phyloP scores from a whole-genome alignment of 352 stramenopile genomes.

The Phytophthora tubulina region DNA sequence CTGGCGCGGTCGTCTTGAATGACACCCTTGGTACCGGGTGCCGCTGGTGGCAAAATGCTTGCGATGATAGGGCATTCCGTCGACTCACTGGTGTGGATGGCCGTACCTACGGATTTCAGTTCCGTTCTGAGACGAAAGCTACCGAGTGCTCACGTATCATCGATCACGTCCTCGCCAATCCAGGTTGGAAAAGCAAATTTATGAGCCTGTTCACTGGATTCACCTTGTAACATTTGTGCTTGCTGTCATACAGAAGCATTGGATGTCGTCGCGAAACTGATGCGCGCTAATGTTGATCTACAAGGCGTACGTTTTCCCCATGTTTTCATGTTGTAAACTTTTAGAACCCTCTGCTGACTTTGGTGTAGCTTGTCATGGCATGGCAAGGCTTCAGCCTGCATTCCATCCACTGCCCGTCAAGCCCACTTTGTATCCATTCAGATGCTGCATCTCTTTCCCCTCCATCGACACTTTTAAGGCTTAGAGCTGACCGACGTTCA shows the following conservation, averaged over 20 bases:
- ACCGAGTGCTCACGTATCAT: slow-evolving; percentile 64
- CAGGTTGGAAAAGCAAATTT: slow-evolving; percentile 30
- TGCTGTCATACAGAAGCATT: slow-evolving; percentile 10
- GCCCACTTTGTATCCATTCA: slow-evolving; percentile 3
- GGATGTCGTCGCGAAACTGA: slow-evolving; percentile 32
- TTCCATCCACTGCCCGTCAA: slow-evolving; percentile 18
- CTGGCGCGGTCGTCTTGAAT: slow-evolving; percentile 63
- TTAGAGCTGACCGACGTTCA: not conserved
- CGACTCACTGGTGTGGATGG: slow-evolving; percentile 52
- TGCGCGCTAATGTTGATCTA: slow-evolving; percentile 29
- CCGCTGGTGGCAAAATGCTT: slow-evolving; percentile 44
- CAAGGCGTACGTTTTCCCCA: slow-evolving; percentile 19
- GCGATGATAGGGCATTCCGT: slow-evolving; percentile 48
- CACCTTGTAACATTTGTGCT: not conserved
- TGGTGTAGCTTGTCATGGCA: slow-evolving; percentile 35
- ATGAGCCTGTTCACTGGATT: not conserved
- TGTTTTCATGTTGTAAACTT: not conserved
- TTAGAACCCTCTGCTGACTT: not conserved
- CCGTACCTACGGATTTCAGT: slow-evolving; percentile 55
- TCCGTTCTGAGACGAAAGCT: slow-evolving; percentile 53
- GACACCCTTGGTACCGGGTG: slow-evolving; percentile 52
- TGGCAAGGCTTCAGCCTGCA: slow-evolving; percentile 40
- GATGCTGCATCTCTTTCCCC: slow-evolving; percentile 7
- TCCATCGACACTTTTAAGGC: not conserved
- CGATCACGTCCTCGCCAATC: slow-evolving; percentile 52